phyloP scores from a whole-genome alignment of 768 basidiomycete species.

The Podaxis sp. region DNA sequence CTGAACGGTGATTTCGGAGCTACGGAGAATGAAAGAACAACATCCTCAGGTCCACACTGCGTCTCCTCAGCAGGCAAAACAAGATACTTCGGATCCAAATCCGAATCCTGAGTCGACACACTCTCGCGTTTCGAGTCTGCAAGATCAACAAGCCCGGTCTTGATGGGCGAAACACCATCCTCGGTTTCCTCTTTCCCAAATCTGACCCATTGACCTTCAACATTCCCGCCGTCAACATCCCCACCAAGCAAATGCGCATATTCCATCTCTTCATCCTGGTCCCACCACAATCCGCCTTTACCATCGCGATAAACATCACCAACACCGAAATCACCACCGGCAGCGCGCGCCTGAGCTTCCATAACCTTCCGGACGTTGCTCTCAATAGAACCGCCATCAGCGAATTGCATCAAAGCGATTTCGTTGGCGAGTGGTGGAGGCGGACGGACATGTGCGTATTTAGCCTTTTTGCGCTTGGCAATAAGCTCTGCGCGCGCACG shows the following conservation, averaged over 20 bases:
- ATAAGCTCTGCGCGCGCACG: conserved; percentile 21
- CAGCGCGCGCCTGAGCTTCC: conserved; percentile 51
- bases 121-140: conserved; percentile 37
- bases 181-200: conserved; percentile 14
- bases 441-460: conserved; percentile 39
- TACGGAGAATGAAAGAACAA: conserved; percentile 27
- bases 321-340: conserved; percentile 32
- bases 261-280: conserved; percentile 71
- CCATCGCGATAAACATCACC: conserved; percentile 59
- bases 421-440: conserved; percentile 62
- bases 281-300: conserved; percentile 65
- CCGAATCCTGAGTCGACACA: conserved; percentile 51
- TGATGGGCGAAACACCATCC: conserved; percentile 3
- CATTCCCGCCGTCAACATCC: conserved; percentile 26
- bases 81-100: conserved; percentile 48
- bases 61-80: conserved; percentile 33
- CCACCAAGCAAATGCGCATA: conserved; percentile 57
- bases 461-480: conserved; percentile 50
- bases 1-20: conserved; percentile 18
- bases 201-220: conserved; percentile 26
- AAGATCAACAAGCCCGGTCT: conserved; percentile 15
- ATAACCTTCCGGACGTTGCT: conserved; percentile 52
- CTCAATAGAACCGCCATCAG: conserved; percentile 61
- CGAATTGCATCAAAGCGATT: conserved; percentile 67
- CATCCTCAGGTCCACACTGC: conserved; percentile 19